Evolutionary conservation across 2,329 filamentous ascomycete species (phyloP), one percentile per base, ranked within the genome.

Genomic region (Nemania diffusa): DNA sequence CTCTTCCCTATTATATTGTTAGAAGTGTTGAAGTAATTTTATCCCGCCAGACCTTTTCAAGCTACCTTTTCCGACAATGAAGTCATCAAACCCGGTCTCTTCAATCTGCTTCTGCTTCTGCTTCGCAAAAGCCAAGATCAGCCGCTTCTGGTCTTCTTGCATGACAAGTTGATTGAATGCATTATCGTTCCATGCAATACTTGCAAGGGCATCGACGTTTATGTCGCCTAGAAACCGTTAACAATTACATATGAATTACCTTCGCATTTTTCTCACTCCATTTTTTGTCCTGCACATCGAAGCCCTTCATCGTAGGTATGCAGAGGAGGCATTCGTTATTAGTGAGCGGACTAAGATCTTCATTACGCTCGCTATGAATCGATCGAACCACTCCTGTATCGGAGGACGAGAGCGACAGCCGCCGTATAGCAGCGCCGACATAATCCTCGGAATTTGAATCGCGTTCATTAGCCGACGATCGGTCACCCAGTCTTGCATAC

Each of bases 101-200:
- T 56, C 52, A 27, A 26, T 42, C n/a, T n/a, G n/a, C n/a, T n/a
- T n/a, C n/a, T 56, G 52, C 52, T 56, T 56, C 22, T 56, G 52
- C 20, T 42, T 56, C 20, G 52, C 13, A 56, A 42, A 56, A 42
- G 40, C 40, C 15, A 42, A 17, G 9, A 42, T 17, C 40, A 42
- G 17, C 40, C 40, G 40, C 40, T 42, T 42, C 13, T 13, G 40
- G 15, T 42, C 40, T 42, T 42, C 40, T 17, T 42, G 40, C 13
- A 42, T 42, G 15, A 13, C 40, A 13, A 42, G 40, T 42, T 42
- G 40, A 42, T 42, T n/a, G 40, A 42, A 42, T 17, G 40, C 40
- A 5, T 42, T 13, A 42, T 42, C 40, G 15, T 42, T 42, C 40
- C 40, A 42, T 42, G 40, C 13, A 42, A 42, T 42, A 42, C 15